Base-by-base conservation (phyloP, 2,329 filamentous ascomycete genomes). In the Stagonosporopsis rhizophila region DNA sequence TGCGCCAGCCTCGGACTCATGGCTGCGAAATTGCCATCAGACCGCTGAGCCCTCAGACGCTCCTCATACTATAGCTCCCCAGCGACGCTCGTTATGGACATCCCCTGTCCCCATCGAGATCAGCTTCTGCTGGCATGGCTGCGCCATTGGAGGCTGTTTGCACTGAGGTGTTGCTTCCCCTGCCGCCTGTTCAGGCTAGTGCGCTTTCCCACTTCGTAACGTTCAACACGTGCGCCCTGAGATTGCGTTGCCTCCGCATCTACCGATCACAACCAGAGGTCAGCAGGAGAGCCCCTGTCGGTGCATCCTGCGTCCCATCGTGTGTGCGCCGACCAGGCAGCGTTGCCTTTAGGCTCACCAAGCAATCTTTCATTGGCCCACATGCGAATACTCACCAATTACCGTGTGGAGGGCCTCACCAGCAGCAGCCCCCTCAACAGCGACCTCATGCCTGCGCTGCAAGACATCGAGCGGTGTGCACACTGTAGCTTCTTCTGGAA, bases 311-410 rank as follows among this genome's bases (percentile, higher is more conserved):
- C 22, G 35, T 41, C 38, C 41, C 19, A 27, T 38, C 41, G 35
- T 25, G 28, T 46, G 46, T 51, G 46, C n/a, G n/a, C 46, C 46
- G 41, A 50, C 44, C 48, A 30, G 15, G 52, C 52, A 49, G 30
- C 52, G 52, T 49, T 55, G 45, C 52, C 30, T 39, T 27, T 49
- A 44, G 45, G 25, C 52, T 49, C 28, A 40, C 45, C 39, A 39
- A 55, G 40, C 20, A 5, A 22, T 28, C 20, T 42, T 19, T 46
- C 47, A 51, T 51, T 56, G 41, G 52, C 34, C 9, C 23, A 7
- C 15, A 6, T 19, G n/a, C 23, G 7, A 4, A 25, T 27, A 15
- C n/a, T 7, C 15, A 20, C 52, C 34, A 55, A 49, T 55, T 40
- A 44, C n/a, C 28, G 19, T 20, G 15, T 48, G 9, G 37, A 28